Conservation (phyloP, 495 filamentous ascomycete genomes). For the Parmelia sp. region DNA sequence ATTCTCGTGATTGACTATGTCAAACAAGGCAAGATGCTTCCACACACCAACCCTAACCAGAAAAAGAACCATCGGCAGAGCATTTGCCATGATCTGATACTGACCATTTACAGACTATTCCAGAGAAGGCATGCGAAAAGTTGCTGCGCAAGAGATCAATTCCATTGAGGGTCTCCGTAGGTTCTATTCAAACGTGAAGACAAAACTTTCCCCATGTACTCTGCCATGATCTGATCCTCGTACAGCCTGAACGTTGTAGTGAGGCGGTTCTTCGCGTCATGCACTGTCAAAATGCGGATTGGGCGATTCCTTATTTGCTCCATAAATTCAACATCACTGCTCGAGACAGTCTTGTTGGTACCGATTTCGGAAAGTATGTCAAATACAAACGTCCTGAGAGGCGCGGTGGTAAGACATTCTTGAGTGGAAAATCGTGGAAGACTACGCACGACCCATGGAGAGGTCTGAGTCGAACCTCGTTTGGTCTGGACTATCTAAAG, state of each 20-base stretch:
- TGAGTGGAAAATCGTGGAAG: slow-evolving; percentile 45
- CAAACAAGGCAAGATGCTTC: slow-evolving; percentile 26
- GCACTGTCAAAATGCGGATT: slow-evolving; percentile 50
- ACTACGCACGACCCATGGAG: slow-evolving; percentile 49
- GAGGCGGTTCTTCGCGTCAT: slow-evolving; percentile 43
- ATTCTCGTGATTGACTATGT: slow-evolving; percentile 40
- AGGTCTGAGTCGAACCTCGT: slow-evolving; percentile 42
- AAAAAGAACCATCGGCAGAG: background rate
- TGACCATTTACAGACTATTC: slow-evolving; percentile 18
- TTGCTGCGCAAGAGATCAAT: slow-evolving; percentile 44
- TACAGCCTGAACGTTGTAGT: slow-evolving; percentile 26
- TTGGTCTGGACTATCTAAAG: slow-evolving; percentile 50
- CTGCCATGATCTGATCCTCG: slow-evolving; percentile 8
- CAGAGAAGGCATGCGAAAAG: slow-evolving; percentile 35
- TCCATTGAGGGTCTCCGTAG: slow-evolving; percentile 36
- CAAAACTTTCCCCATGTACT: background rate
- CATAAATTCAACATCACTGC: slow-evolving; percentile 49
- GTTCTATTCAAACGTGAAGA: slow-evolving; percentile 35
- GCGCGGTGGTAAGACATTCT: slow-evolving; percentile 44
- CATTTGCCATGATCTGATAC: background rate
- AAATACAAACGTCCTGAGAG: slow-evolving; percentile 40
- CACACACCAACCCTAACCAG: background rate
- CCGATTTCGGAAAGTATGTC: slow-evolving; percentile 46
- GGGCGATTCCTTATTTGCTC: slow-evolving; percentile 45
- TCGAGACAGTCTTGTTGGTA: slow-evolving; percentile 39